Evolutionary conservation across 139 green algal species (phyloP).

Genomic region (Chlorella sp.): DNA sequence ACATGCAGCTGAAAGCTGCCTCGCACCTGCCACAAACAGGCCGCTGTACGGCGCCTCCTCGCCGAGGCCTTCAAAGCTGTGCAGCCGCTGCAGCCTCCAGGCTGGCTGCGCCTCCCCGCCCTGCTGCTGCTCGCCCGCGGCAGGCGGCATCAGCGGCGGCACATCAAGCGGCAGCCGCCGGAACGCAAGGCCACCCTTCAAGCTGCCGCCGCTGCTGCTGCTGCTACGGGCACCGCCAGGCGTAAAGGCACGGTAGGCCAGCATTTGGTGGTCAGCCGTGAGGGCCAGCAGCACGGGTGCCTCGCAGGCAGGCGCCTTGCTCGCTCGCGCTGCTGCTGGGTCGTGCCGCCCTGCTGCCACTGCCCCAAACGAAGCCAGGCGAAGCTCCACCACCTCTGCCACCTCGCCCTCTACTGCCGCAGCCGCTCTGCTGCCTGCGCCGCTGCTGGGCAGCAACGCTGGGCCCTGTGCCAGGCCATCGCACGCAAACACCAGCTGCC

Average conservation of each 20-base stretch:
- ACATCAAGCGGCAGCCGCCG: conserved; percentile 51
- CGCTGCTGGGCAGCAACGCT: conserved; percentile 10
- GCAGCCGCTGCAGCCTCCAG: conserved; percentile 28
- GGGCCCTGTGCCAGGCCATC: conserved; percentile 39
- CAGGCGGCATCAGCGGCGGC: conserved; percentile 9
- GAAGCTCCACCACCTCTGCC: conserved; percentile 43
- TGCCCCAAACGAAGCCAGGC: conserved; percentile 57
- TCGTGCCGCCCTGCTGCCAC: neutral
- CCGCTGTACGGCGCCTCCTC: conserved; percentile 44
- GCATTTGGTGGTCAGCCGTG: conserved; percentile 64
- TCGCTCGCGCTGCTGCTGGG: neutral
- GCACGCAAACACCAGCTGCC: conserved; percentile 52
- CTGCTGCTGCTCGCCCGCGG: neutral
- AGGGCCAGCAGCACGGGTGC: conserved; percentile 78
- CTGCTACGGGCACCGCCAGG: no score
- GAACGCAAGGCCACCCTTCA: conserved; percentile 43
- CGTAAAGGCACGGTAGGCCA: conserved; percentile 73
- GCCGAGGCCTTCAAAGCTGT: conserved; percentile 58
- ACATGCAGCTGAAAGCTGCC: no score
- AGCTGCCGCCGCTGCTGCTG: no score
- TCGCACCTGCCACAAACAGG: conserved; percentile 44
- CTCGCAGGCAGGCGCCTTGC: conserved; percentile 38
- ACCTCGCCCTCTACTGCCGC: neutral
- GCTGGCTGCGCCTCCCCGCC: neutral
- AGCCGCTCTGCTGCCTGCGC: neutral